Evolutionary conservation across 2,329 filamentous ascomycete species (phyloP).

Genomic region (Paramyrothecium sp.): DNA sequence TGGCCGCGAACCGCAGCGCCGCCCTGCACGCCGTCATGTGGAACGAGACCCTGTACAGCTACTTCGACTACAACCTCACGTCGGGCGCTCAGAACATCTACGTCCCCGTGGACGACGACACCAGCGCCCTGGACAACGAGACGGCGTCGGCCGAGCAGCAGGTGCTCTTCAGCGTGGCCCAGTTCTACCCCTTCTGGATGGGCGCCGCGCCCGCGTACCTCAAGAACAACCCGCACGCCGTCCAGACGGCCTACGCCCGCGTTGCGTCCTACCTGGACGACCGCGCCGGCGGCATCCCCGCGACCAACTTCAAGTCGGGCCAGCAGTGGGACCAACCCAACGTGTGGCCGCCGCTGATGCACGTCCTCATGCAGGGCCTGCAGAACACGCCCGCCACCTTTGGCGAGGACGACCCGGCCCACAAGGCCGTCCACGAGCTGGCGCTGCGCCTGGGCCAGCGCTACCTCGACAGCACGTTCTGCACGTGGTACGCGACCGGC

Average conservation of each 20-base stretch:
- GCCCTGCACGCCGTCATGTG: slow-evolving; percentile 65
- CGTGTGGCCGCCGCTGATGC: slow-evolving; percentile 67
- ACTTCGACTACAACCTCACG: slow-evolving; percentile 70
- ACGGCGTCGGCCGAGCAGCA: slow-evolving; percentile 54
- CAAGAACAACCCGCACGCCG: slow-evolving; percentile 56
- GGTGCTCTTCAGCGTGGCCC: slow-evolving; percentile 55
- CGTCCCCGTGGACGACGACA: slow-evolving; percentile 46
- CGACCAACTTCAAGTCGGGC: slow-evolving; percentile 58
- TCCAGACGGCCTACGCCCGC: slow-evolving; percentile 52
- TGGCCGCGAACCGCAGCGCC: slow-evolving; percentile 52
- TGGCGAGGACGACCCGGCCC: slow-evolving; percentile 50
- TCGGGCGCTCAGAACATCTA: slow-evolving; percentile 55
- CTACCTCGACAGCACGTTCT: slow-evolving; percentile 67
- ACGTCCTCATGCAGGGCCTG: slow-evolving; percentile 62
- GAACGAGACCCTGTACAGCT: slow-evolving; percentile 61
- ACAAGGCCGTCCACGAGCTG: slow-evolving; percentile 51
- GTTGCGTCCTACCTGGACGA: slow-evolving; percentile 51
- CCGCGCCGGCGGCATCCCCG: slow-evolving; percentile 56
- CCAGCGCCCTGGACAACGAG: slow-evolving; percentile 20
- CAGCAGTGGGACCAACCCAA: slow-evolving; percentile 72
- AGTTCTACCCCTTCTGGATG: slow-evolving; percentile 70
- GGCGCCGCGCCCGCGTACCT: slow-evolving; percentile 59
- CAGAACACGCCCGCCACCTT: slow-evolving; percentile 58
- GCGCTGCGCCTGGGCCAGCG: slow-evolving; percentile 61
- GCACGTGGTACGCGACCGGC: slow-evolving; percentile 68